Conservation (phyloP, 495 filamentous ascomycete species). For the Aspergillus taichungensis region DNA sequence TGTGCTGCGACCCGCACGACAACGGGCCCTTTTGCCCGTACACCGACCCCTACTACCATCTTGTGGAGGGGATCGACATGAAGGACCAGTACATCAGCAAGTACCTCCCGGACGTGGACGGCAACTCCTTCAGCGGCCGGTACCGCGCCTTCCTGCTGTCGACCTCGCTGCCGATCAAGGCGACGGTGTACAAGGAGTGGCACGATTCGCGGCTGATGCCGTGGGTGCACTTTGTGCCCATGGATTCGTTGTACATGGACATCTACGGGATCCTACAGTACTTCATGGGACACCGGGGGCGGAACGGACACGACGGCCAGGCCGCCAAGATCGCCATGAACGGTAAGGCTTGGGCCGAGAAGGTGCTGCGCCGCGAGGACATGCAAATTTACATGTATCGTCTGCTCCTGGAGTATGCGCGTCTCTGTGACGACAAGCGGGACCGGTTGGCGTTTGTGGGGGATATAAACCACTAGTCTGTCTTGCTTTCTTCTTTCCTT, state of each 20-base stretch:
- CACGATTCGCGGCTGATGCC: constrained; percentile 47
- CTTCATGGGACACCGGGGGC: constrained; percentile 12
- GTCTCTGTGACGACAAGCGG: constrained; percentile 10
- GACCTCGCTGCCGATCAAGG: constrained; percentile 36
- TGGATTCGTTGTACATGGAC: constrained; percentile 30
- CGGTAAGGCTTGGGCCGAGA: constrained; percentile 33
- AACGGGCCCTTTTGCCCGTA: constrained; percentile 39
- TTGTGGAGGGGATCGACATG: constrained; percentile 28
- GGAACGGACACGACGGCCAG: constrained; percentile 17
- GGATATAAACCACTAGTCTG: background rate
- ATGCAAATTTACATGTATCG: constrained; percentile 33
- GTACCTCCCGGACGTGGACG: constrained; percentile 45
- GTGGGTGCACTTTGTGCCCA: constrained; percentile 48
- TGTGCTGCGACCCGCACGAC: constrained; percentile 11
- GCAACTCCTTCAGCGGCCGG: constrained; percentile 44
- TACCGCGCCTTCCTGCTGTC: constrained; percentile 41
- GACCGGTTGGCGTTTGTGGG: constrained; percentile 1
- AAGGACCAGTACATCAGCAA: constrained; percentile 46
- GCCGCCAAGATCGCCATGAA: constrained; percentile 34
- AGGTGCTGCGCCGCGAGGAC: constrained; percentile 30
- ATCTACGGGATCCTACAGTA: constrained; percentile 35
- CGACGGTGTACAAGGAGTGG: constrained; percentile 47
- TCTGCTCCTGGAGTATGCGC: constrained; percentile 32
- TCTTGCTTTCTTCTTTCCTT: too few species aligned
- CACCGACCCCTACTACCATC: constrained; percentile 37